Percentiles rank a stretch among this genome's conserved stretches.
phyloP scores from a whole-genome alignment of 352 stramenopile genomes.

The Peronospora tabacina region DNA sequence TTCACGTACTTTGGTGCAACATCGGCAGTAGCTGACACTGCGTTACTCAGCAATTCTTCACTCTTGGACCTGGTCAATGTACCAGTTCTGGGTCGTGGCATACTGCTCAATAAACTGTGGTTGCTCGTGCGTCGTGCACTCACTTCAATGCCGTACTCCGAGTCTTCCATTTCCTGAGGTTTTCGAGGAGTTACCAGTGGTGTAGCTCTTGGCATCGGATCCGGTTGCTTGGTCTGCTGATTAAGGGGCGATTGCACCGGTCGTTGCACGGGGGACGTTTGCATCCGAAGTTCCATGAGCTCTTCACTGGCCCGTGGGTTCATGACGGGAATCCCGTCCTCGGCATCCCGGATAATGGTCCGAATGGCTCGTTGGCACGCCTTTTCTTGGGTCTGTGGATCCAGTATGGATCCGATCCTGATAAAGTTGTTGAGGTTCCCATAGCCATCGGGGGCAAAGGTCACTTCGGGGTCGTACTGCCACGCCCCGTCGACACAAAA shows the following conservation, averaged over 20 bases:
- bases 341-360: constrained; percentile 61
- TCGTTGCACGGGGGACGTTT: constrained; percentile 36
- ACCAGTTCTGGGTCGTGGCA: constrained; percentile 34
- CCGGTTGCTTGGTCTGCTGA: constrained; percentile 11
- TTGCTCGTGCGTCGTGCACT: constrained; percentile 28
- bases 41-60: constrained; percentile 48
- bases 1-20: constrained; percentile 58
- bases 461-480: constrained; percentile 80
- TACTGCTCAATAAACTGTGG: constrained; percentile 22
- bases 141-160: constrained; percentile 62
- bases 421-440: constrained; percentile 88
- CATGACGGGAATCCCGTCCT: constrained; percentile 54
- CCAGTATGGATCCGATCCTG: constrained; percentile 32
- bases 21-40: constrained; percentile 10
- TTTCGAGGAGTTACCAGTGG: constrained; percentile 31
- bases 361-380: constrained; percentile 44
- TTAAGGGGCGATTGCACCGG: constrained; percentile 20
- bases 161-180: constrained; percentile 53
- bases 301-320: constrained; percentile 60
- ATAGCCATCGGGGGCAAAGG: constrained; percentile 75
- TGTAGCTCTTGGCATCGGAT: constrained; percentile 20
- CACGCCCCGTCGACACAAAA: constrained; percentile 72
- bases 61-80: constrained; percentile 69
- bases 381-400: constrained; percentile 37
- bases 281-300: constrained; percentile 50